Evolutionary conservation across 2,329 filamentous ascomycete genomes (phyloP).

Genomic region (Aciculosporium take): DNA sequence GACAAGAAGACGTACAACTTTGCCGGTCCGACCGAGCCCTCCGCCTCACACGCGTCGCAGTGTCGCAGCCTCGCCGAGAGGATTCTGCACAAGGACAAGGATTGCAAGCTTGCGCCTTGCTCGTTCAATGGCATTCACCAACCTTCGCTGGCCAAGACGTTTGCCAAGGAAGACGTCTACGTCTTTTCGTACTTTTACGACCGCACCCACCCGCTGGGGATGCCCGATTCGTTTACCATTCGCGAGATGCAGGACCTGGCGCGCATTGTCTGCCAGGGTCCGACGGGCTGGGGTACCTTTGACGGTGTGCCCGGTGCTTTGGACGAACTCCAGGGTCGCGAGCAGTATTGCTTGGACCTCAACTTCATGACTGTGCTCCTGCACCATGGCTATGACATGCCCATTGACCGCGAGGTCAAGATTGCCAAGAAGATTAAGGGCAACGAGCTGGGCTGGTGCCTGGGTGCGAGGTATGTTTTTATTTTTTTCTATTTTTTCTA

Average conservation of each 20-base stretch:
- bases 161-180: constrained; percentile 80
- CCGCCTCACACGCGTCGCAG: constrained; percentile 75
- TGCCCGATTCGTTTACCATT: constrained; percentile 95
- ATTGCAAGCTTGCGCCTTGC: constrained; percentile 77
- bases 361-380: constrained; percentile 92
- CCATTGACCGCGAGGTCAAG: constrained; percentile 86
- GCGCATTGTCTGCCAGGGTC: constrained; percentile 69
- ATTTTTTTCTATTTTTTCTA: background rate
- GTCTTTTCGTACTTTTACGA: constrained; percentile 98
- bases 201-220: constrained; percentile 81
- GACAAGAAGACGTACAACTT: constrained; percentile 61
- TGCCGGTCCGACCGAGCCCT: constrained; percentile 62
- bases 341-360: constrained; percentile 86
- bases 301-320: constrained; percentile 60
- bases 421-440: constrained; percentile 98
- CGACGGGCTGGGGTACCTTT: constrained; percentile 68
- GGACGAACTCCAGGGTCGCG: constrained; percentile 63
- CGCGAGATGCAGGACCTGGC: constrained; percentile 80
- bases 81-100: constrained; percentile 73
- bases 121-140: constrained; percentile 98
- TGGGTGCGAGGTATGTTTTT: constrained; percentile 74
- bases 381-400: constrained; percentile 96
- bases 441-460: constrained; percentile 94
- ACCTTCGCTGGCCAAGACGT: constrained; percentile 82
- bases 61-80: constrained; percentile 84